Percentiles rank a stretch among this genome's conserved stretches.
Evolutionary conservation across 139 green algal species (phyloP).

Genomic region (Closterium sp.): DNA sequence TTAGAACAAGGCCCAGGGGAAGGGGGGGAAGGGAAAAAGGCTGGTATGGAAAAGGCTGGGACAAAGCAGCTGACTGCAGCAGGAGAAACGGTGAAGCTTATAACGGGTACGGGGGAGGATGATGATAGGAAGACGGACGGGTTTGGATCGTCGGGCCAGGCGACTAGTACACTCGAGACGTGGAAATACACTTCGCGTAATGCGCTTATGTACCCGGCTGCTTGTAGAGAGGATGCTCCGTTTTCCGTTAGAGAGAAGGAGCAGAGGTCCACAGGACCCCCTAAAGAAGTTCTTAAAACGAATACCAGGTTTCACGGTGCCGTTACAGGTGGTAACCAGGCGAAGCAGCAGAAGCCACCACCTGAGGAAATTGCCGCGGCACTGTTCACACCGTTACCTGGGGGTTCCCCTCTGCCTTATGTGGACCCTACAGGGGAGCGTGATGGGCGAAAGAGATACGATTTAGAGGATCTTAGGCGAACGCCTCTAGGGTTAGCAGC

Average conservation of each 20-base stretch:
- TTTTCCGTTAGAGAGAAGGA: constrained; percentile 32
- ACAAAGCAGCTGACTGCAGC: background rate
- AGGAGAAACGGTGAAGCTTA: background rate
- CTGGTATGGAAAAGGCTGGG: background rate
- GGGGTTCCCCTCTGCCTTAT: constrained; percentile 40
- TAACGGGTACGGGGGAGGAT: background rate
- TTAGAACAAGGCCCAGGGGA: background rate
- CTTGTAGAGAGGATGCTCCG: constrained; percentile 25
- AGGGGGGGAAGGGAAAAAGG: background rate
- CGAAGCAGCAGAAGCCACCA: background rate
- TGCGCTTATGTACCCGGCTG: constrained; percentile 44
- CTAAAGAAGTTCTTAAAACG: constrained; percentile 39
- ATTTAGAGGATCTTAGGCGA: constrained; percentile 42
- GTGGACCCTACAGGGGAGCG: constrained; percentile 3
- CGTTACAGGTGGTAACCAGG: constrained; percentile 1
- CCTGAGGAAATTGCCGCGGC: constrained; percentile 23
- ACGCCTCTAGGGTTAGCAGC: constrained; percentile 10
- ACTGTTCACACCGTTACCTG: constrained; percentile 34
- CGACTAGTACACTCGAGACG: constrained; percentile 8
- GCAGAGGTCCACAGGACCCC: constrained; percentile 6
- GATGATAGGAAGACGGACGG: constrained; percentile 29
- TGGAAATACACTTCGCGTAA: constrained; percentile 42
- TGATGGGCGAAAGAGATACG: constrained; percentile 14
- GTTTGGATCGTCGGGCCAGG: constrained; percentile 44
- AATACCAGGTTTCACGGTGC: constrained; percentile 53